phyloP scores from a whole-genome alignment of 352 stramenopile species.

The Pythium aquatile region DNA sequence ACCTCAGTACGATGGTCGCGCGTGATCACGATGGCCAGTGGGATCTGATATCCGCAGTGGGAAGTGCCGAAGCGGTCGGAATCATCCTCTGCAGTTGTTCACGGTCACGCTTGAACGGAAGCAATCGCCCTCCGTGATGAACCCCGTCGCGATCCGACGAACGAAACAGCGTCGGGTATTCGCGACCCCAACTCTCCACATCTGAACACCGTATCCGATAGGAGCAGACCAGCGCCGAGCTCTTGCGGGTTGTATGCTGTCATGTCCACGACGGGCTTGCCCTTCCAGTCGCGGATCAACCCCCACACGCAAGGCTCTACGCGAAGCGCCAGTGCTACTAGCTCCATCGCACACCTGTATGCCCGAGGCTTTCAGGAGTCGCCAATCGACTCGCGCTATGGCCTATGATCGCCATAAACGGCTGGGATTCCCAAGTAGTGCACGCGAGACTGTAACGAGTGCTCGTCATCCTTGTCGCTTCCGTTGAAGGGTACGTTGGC shows the following conservation, averaged over 20 bases:
- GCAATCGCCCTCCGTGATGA: too few species aligned
- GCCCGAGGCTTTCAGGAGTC: neutral
- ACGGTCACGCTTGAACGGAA: too few species aligned
- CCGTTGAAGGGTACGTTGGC: neutral
- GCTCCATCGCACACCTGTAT: neutral
- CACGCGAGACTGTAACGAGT: neutral
- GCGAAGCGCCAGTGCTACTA: neutral
- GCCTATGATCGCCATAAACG: neutral
- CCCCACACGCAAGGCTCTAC: slow-evolving; percentile 6
- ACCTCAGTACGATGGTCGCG: too few species aligned
- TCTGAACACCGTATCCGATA: neutral
- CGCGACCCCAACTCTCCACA: too few species aligned
- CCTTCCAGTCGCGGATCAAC: neutral
- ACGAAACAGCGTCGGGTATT: neutral
- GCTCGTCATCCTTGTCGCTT: neutral
- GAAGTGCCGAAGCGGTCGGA: too few species aligned
- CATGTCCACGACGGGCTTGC: neutral
- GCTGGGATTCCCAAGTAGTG: neutral
- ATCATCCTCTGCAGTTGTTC: too few species aligned
- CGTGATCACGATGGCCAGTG: too few species aligned
- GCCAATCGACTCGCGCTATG: too few species aligned
- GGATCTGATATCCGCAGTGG: too few species aligned
- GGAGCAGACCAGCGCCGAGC: neutral
- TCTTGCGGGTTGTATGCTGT: neutral
- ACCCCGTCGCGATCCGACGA: too few species aligned